Evolutionary conservation across 768 basidiomycete genomes (phyloP).

Genomic region (Ramaria sp.): DNA sequence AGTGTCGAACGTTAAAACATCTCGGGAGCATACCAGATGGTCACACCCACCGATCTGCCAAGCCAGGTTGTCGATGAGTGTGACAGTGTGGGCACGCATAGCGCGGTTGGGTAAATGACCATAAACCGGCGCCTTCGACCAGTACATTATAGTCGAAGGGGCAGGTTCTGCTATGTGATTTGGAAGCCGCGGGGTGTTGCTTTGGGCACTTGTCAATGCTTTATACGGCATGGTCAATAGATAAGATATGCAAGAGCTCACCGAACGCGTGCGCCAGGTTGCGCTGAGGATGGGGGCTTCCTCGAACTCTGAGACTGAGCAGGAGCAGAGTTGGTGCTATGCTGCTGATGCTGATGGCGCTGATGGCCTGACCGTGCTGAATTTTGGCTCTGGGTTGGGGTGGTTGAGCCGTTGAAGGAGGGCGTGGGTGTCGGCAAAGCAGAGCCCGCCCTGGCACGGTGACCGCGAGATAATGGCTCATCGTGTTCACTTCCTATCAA

Average conservation of each 20-base stretch:
- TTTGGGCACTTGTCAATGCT: neutral
- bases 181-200: conserved; percentile 14
- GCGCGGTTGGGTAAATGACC: conserved; percentile 54
- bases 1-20: conserved; percentile 78
- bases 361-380: neutral
- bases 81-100: conserved; percentile 77
- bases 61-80: conserved; percentile 68
- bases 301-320: neutral
- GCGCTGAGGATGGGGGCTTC: neutral
- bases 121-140: conserved; percentile 76
- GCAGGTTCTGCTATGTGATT: conserved; percentile 28
- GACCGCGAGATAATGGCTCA: neutral
- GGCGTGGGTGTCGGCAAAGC: neutral
- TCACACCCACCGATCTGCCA: conserved; percentile 92
- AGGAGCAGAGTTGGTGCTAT: too few species aligned
- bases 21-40: conserved; percentile 60
- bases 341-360: neutral
- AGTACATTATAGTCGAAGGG: conserved; percentile 73
- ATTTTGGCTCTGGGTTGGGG: neutral
- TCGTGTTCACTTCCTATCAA: neutral
- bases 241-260: neutral
- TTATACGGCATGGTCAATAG: neutral
- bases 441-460: neutral
- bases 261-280: neutral
- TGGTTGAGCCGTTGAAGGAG: neutral